Evolutionary conservation across 1,284 basidiomycete species (phyloP).

Genomic region (Thelephora terrestris): DNA sequence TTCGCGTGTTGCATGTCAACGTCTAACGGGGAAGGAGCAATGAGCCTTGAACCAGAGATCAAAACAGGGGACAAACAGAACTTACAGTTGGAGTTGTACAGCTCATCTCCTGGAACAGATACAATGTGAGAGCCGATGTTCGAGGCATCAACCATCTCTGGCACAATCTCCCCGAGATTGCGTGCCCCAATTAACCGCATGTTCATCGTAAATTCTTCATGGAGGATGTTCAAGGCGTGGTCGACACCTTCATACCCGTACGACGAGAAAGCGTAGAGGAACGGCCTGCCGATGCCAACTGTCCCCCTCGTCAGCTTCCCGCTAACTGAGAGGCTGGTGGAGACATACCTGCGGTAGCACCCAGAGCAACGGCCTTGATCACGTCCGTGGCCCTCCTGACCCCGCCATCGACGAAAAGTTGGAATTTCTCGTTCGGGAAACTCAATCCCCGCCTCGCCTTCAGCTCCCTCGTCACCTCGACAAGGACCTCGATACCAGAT

Average conservation of each 20-base stretch:
- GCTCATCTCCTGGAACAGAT: slow-evolving; percentile 55
- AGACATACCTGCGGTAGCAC: slow-evolving; percentile 72
- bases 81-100: slow-evolving; percentile 76
- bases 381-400: slow-evolving; percentile 85
- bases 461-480: slow-evolving; percentile 76
- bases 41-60: not conserved
- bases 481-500: slow-evolving; percentile 84
- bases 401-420: slow-evolving; percentile 89
- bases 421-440: slow-evolving; percentile 68
- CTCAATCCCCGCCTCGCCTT: slow-evolving; percentile 46
- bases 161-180: slow-evolving; percentile 67
- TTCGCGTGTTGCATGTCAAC: slow-evolving; percentile 38
- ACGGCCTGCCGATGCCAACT: slow-evolving; percentile 77
- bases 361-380: slow-evolving; percentile 84
- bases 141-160: slow-evolving; percentile 82
- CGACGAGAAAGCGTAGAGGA: slow-evolving; percentile 83
- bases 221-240: slow-evolving; percentile 67
- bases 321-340: not conserved
- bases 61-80: slow-evolving; percentile 4
- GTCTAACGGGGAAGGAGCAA: not conserved
- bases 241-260: slow-evolving; percentile 82
- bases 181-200: slow-evolving; percentile 81
- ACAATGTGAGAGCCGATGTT: slow-evolving; percentile 55
- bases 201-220: slow-evolving; percentile 91
- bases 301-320: not conserved